A percentile compares a stretch with the other conserved stretches of the same genome.
Evolutionary conservation across 305 asterid genomes (phyloP).

Genomic region (Stenogyne calaminthoides): DNA sequence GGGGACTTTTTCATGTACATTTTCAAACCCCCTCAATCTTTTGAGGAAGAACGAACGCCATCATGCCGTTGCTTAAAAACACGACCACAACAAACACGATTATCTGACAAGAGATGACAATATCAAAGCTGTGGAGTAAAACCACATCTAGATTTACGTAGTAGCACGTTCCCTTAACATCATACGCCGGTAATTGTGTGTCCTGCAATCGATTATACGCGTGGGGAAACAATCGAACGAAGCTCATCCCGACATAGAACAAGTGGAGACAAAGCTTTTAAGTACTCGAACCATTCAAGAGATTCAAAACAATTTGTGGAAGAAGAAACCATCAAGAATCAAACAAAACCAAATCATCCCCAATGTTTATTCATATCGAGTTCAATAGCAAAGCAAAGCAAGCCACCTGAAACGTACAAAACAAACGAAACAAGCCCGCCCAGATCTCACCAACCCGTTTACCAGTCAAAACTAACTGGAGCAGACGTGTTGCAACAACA

Average conservation of each 20-base stretch:
- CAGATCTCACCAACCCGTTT: conserved; percentile 11
- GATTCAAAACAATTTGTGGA: conserved; percentile 60
- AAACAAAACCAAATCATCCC: too few relatives aligned
- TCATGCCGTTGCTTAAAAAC: conserved; percentile 58
- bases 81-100: conserved; percentile 43
- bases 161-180: conserved; percentile 42
- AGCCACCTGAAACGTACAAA: not conserved
- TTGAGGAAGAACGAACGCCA: conserved; percentile 47
- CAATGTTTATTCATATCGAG: conserved; percentile 32
- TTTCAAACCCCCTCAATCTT: conserved; percentile 39
- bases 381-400: conserved; percentile 27
- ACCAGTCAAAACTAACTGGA: conserved; percentile 59
- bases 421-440: too few relatives aligned
- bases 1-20: not conserved
- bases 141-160: conserved; percentile 53
- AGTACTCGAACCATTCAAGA: conserved; percentile 38
- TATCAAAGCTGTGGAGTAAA: conserved; percentile 64
- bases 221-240: conserved; percentile 57
- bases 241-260: conserved; percentile 60
- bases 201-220: conserved; percentile 60
- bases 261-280: conserved; percentile 41
- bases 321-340: conserved; percentile 64
- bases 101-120: conserved; percentile 46
- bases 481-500: conserved; percentile 54
- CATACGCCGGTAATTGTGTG: conserved; percentile 26